phyloP scores from a whole-genome alignment of 129 eudicot genomes.

The Rutidosis leptorrhynchoides region DNA sequence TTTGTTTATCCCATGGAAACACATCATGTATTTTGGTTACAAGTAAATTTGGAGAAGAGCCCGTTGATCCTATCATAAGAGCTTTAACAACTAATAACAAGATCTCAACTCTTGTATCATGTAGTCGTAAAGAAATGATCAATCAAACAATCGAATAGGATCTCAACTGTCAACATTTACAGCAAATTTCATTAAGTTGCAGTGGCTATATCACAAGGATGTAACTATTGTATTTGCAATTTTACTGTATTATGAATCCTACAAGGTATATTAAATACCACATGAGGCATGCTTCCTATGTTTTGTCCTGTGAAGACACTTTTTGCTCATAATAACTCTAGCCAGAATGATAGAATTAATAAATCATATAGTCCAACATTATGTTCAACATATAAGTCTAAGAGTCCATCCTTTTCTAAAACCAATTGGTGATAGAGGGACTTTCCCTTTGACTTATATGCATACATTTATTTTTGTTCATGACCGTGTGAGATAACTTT shows the following conservation, averaged over 20 bases:
- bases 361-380: too few species aligned
- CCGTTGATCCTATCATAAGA: background rate
- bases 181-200: background rate
- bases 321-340: background rate
- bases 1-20: too few species aligned
- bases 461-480: too few species aligned
- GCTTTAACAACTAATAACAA: background rate
- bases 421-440: too few species aligned
- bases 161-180: background rate
- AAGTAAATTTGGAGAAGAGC: background rate
- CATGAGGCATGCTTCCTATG: background rate
- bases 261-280: background rate
- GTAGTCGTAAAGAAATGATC: background rate
- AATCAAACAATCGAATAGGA: background rate
- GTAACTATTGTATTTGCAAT: background rate
- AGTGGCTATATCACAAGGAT: background rate
- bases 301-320: background rate
- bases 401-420: too few species aligned
- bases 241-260: background rate
- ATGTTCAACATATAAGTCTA: too few species aligned
- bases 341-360: too few species aligned
- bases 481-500: too few species aligned
- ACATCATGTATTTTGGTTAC: background rate
- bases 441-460: too few species aligned
- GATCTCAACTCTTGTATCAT: background rate